These are phyloP conservation scores for Aspergillus spinulosporus DNA, from an alignment of 2,329 filamentous ascomycete genomes.

Conservation along the genomic window DNA sequence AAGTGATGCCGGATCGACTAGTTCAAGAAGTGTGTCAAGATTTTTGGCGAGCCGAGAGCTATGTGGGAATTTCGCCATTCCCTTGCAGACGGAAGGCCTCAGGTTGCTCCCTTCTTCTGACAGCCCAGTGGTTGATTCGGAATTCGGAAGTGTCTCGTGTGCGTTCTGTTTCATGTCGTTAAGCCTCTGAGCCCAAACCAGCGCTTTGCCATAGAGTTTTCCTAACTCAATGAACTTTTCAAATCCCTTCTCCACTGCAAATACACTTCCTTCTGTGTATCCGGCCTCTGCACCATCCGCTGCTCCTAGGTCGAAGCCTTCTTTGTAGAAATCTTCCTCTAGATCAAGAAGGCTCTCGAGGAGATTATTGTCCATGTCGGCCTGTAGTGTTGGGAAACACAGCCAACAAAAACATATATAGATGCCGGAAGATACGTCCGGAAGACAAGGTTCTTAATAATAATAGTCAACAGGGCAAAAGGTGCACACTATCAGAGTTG, in stretches of 20 bases:
- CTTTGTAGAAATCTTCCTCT: conserved; percentile 72
- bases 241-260: conserved; percentile 89
- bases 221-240: conserved; percentile 87
- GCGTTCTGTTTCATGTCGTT: conserved; percentile 32
- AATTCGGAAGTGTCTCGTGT: neutral
- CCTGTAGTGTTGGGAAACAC: neutral
- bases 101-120: conserved; percentile 24
- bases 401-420: neutral
- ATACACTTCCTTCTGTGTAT: conserved; percentile 81
- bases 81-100: conserved; percentile 31
- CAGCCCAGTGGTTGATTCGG: conserved; percentile 7
- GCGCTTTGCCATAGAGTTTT: conserved; percentile 71
- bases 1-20: conserved; percentile 76
- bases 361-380: conserved; percentile 48
- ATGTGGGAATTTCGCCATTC: conserved; percentile 50
- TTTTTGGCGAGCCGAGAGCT: conserved; percentile 75
- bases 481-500: conserved; percentile 64
- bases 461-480: conserved; percentile 37
- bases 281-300: conserved; percentile 76
- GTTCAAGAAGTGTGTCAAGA: conserved; percentile 68
- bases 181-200: conserved; percentile 80
- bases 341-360: conserved; percentile 60
- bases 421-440: neutral
- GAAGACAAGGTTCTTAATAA: neutral
- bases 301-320: conserved; percentile 75